These are phyloP conservation scores for Puccinia horiana DNA, from an alignment of 1,284 basidiomycete species.

Conservation along the genomic window DNA sequence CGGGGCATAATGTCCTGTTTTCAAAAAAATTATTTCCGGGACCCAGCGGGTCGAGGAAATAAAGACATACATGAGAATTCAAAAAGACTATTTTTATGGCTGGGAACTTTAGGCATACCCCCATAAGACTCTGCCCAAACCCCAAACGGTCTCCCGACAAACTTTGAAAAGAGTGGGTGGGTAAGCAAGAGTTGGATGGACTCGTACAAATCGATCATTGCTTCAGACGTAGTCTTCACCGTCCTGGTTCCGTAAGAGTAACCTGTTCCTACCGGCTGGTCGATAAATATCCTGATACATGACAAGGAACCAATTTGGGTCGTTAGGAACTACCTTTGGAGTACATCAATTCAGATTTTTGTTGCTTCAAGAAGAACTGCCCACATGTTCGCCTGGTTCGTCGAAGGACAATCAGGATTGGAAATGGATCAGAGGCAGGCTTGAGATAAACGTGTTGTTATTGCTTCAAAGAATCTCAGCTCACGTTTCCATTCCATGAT, in stretches of 20 bases:
- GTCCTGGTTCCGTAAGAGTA: slow-evolving; percentile 20
- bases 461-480: background rate
- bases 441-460: background rate
- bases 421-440: background rate
- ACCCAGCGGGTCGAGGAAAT: background rate
- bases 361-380: background rate
- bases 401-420: background rate
- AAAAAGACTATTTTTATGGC: background rate
- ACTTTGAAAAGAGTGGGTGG: slow-evolving; percentile 24
- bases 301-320: background rate
- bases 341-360: background rate
- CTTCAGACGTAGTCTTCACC: slow-evolving; percentile 1
- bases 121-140: slow-evolving; percentile 46
- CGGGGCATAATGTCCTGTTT: slow-evolving; percentile 37
- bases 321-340: background rate
- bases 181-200: slow-evolving; percentile 32
- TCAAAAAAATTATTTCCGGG: background rate
- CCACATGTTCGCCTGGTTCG: slow-evolving; percentile 33
- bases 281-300: slow-evolving; percentile 29
- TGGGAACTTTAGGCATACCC: background rate
- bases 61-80: background rate
- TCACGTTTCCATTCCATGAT: slow-evolving; percentile 37
- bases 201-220: slow-evolving; percentile 22
- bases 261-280: slow-evolving; percentile 38
- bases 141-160: slow-evolving; percentile 29